Evolutionary conservation across 1,284 basidiomycete genomes (phyloP).

Genomic region (Baeospora myosura): DNA sequence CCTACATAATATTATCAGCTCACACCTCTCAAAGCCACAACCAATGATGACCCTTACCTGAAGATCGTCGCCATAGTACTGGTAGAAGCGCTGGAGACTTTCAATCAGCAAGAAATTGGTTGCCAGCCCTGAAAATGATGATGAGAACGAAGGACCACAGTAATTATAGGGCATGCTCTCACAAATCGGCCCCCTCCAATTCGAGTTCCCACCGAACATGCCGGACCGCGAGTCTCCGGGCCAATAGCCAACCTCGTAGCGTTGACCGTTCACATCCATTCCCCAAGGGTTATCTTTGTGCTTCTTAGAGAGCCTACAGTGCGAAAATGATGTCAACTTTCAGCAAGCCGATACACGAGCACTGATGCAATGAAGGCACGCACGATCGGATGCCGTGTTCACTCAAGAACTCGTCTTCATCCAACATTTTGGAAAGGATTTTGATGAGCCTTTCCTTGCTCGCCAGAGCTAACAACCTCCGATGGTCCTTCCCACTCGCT

Average conservation of each 20-base stretch:
- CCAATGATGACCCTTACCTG: slow-evolving; percentile 40
- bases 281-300: slow-evolving; percentile 94
- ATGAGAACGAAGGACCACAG: slow-evolving; percentile 5
- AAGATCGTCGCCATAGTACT: slow-evolving; percentile 87
- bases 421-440: slow-evolving; percentile 94
- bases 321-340: neutral
- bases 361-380: slow-evolving; percentile 23
- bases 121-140: slow-evolving; percentile 70
- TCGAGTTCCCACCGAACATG: slow-evolving; percentile 98
- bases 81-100: slow-evolving; percentile 92
- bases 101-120: slow-evolving; percentile 93
- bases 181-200: slow-evolving; percentile 90
- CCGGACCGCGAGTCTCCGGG: slow-evolving; percentile 93
- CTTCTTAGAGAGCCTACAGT: slow-evolving; percentile 67
- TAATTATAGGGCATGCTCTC: slow-evolving; percentile 17
- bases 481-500: slow-evolving; percentile 80
- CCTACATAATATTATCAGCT: slow-evolving; percentile 26
- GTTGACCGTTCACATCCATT: slow-evolving; percentile 88
- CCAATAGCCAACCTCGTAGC: slow-evolving; percentile 94
- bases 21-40: neutral
- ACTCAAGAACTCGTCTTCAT: slow-evolving; percentile 93
- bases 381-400: slow-evolving; percentile 93
- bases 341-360: neutral
- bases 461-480: slow-evolving; percentile 83
- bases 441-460: slow-evolving; percentile 84